Percentiles rank a stretch among this genome's conserved stretches.
These are phyloP conservation scores for Lactuca sativa DNA, from an alignment of 129 eudicot genomes.

Conservation along the genomic window DNA sequence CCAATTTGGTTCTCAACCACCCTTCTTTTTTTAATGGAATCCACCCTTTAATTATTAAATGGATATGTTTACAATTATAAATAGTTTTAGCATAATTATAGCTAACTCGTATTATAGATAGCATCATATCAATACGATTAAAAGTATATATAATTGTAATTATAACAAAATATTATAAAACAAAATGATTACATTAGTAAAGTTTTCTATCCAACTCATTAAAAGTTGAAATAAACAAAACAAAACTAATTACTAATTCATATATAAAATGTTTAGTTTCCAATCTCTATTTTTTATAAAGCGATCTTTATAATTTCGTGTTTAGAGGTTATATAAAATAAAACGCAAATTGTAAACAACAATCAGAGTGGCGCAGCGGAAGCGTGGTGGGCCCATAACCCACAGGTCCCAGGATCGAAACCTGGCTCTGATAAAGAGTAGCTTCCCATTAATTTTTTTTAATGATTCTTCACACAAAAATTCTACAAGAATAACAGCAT, in stretches of 20 bases:
- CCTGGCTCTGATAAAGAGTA: slow-evolving; percentile 68
- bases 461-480: neutral
- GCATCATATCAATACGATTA: neutral
- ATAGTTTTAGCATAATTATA: neutral
- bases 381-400: slow-evolving; percentile 45
- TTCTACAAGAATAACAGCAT: too few relatives aligned
- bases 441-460: slow-evolving; percentile 9
- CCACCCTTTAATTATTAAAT: slow-evolving; percentile 27
- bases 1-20: slow-evolving; percentile 37
- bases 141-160: neutral
- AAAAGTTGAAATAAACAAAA: too few relatives aligned
- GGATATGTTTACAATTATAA: slow-evolving; percentile 12
- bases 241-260: too few relatives aligned
- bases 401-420: slow-evolving; percentile 46
- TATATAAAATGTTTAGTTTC: too few relatives aligned
- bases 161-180: neutral
- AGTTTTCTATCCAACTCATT: too few relatives aligned
- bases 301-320: too few relatives aligned
- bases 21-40: slow-evolving; percentile 13
- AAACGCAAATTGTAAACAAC: neutral
- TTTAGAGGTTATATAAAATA: too few relatives aligned
- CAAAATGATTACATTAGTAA: neutral
- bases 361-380: slow-evolving; percentile 91
- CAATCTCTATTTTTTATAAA: too few relatives aligned
- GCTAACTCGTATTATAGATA: neutral